Conservation (phyloP, 176 grass and related monocot genomes). For the maize (Zea mays) region DNA sequence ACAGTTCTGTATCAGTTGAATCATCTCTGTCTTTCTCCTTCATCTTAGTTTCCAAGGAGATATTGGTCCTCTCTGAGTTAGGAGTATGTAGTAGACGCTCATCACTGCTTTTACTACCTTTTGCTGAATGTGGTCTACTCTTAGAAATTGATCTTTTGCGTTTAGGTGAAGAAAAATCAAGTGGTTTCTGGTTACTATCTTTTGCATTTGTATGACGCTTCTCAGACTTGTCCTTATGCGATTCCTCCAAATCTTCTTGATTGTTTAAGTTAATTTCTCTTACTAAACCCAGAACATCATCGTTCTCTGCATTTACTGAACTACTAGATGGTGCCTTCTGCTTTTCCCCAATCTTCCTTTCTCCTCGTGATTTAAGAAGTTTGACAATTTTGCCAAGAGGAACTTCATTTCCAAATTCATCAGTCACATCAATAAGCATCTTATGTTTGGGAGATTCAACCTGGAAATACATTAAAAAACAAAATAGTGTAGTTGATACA, state of each 20-base stretch:
- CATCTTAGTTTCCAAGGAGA: constrained; percentile 47
- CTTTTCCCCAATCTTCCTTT: constrained; percentile 64
- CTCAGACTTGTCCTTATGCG: constrained; percentile 36
- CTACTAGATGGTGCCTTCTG: constrained; percentile 44
- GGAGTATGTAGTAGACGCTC: constrained; percentile 41
- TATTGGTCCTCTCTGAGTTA: constrained; percentile 39
- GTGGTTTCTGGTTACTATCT: constrained; percentile 48
- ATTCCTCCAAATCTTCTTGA: constrained; percentile 42
- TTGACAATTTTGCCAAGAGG: constrained; percentile 83
- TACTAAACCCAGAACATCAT: constrained; percentile 86
- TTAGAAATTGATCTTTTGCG: constrained; percentile 80
- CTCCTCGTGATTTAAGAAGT: constrained; percentile 88
- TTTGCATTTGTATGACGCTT: constrained; percentile 37
- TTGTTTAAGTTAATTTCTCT: constrained; percentile 94
- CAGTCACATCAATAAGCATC: constrained; percentile 68
- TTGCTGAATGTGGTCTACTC: constrained; percentile 52
- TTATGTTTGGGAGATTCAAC: constrained; percentile 57
- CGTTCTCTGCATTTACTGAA: constrained; percentile 58
- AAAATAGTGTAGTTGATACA: constrained; percentile 34
- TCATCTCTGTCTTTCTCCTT: constrained; percentile 42
- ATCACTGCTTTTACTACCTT: constrained; percentile 44
- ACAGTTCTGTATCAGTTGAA: constrained; percentile 35
- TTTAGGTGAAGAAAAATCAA: constrained; percentile 70
- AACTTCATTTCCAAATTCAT: constrained; percentile 85
- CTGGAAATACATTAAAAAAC: constrained; percentile 47